These are phyloP conservation scores for Candida dubliniensis DNA, from an alignment of 1,139 yeast species.

Conservation along the genomic window DNA sequence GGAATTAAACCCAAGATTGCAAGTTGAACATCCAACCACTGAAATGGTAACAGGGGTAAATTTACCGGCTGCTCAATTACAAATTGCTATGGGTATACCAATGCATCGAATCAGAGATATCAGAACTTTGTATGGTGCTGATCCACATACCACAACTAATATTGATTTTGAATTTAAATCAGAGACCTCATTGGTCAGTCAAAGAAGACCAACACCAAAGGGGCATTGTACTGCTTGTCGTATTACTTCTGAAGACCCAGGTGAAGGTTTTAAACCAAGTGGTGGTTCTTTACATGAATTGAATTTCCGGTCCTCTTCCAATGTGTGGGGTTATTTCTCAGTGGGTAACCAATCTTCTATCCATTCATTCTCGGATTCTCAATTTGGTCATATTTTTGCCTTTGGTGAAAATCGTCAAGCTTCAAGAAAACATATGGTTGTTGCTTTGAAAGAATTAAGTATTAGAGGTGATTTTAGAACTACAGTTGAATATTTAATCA, in stretches of 20 bases:
- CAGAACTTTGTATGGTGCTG: constrained; percentile 89
- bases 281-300: constrained; percentile 96
- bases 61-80: constrained; percentile 96
- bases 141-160: constrained; percentile 87
- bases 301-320: constrained; percentile 93
- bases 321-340: constrained; percentile 99
- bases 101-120: constrained; percentile 93
- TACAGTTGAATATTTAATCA: constrained; percentile 93
- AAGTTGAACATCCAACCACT: constrained; percentile 99
- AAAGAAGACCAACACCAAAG: constrained; percentile 91
- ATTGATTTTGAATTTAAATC: constrained; percentile 88
- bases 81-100: constrained; percentile 99
- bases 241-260: constrained; percentile 98
- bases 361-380: constrained; percentile 96
- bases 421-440: constrained; percentile 98
- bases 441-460: constrained; percentile 91
- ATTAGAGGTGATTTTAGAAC: constrained; percentile 98
- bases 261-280: constrained; percentile 98
- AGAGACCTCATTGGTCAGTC: constrained; percentile 69
- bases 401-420: constrained; percentile 98
- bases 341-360: constrained; percentile 96
- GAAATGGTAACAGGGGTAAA: constrained; percentile 99
- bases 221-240: constrained; percentile 99
- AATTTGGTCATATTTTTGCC: constrained; percentile 97
- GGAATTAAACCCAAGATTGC: constrained; percentile 96